Evolutionary conservation across 2,329 filamentous ascomycete genomes (phyloP).

Genomic region (Furcasterigmium furcatum): DNA sequence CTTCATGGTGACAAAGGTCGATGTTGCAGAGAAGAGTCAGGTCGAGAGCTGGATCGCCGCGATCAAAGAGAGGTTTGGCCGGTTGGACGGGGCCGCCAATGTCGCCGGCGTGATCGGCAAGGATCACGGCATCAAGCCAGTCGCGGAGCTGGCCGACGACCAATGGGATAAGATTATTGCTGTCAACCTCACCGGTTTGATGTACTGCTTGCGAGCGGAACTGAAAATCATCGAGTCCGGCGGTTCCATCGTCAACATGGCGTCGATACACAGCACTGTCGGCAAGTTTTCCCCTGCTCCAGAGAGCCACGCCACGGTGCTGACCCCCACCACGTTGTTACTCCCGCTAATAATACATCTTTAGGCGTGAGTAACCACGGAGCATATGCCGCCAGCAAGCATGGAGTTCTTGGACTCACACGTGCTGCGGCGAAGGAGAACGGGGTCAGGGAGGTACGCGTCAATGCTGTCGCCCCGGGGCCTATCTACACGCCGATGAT

Average conservation of each 20-base stretch:
- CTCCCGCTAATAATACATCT: slow-evolving; percentile 18
- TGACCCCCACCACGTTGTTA: slow-evolving; percentile 9
- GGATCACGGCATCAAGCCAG: slow-evolving; percentile 32
- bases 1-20: slow-evolving; percentile 30
- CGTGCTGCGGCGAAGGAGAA: slow-evolving; percentile 30
- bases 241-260: slow-evolving; percentile 48
- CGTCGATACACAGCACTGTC: slow-evolving; percentile 36
- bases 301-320: too few relatives aligned
- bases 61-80: slow-evolving; percentile 35
- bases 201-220: slow-evolving; percentile 35
- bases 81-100: slow-evolving; percentile 42
- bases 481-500: slow-evolving; percentile 48
- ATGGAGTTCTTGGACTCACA: slow-evolving; percentile 29
- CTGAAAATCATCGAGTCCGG: slow-evolving; percentile 33
- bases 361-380: slow-evolving; percentile 22
- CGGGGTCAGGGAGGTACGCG: slow-evolving; percentile 35
- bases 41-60: slow-evolving; percentile 39
- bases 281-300: slow-evolving; percentile 4
- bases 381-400: slow-evolving; percentile 32
- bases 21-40: slow-evolving; percentile 33
- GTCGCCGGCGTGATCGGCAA: slow-evolving; percentile 43
- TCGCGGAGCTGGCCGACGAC: slow-evolving; percentile 40
- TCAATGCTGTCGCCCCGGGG: slow-evolving; percentile 41
- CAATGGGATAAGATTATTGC: slow-evolving; percentile 32
- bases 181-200: slow-evolving; percentile 34